These are phyloP conservation scores for Carex pumila DNA, from an alignment of 176 grass and related monocot species.

Conservation along the genomic window DNA sequence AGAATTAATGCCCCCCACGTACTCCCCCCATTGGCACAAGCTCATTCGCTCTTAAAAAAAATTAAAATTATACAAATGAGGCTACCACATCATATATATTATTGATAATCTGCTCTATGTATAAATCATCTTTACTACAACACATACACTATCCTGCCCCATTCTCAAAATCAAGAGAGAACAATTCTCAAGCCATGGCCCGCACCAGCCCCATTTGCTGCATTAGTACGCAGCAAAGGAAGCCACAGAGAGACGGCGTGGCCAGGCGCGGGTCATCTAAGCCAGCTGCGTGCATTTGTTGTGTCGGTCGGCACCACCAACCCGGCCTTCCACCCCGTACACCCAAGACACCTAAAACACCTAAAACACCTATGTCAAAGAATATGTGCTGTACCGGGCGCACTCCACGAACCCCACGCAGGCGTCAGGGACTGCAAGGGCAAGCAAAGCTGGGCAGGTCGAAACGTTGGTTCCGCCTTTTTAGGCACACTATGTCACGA, in stretches of 20 bases:
- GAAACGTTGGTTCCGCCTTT: conserved; percentile 34
- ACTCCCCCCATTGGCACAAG: not conserved
- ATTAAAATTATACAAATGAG: not conserved
- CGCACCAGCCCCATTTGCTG: conserved; percentile 35
- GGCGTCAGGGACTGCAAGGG: not conserved
- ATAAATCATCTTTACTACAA: conserved; percentile 19
- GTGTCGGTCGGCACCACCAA: conserved; percentile 50
- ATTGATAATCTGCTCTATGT: not conserved
- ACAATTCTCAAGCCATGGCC: conserved; percentile 18
- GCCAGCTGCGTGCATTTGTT: conserved; percentile 70
- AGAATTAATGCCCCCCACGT: conserved; percentile 42
- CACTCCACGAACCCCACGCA: not conserved
- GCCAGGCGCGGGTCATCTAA: not conserved
- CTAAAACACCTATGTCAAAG: conserved; percentile 3
- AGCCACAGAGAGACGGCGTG: not conserved
- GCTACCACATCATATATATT: not conserved
- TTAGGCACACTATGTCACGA: conserved; percentile 17
- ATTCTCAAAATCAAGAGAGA: not conserved
- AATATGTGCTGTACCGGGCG: conserved; percentile 30
- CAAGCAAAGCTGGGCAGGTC: conserved; percentile 27
- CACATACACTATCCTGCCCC: conserved; percentile 10
- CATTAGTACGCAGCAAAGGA: conserved; percentile 29
- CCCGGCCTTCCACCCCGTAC: conserved; percentile 9
- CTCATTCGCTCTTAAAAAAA: not conserved
- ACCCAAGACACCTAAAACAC: conserved; percentile 46